Evolutionary conservation across 2,329 filamentous ascomycete genomes (phyloP), one percentile per base, ranked within the genome.

Genomic region (Sporothrix euskadiensis): DNA sequence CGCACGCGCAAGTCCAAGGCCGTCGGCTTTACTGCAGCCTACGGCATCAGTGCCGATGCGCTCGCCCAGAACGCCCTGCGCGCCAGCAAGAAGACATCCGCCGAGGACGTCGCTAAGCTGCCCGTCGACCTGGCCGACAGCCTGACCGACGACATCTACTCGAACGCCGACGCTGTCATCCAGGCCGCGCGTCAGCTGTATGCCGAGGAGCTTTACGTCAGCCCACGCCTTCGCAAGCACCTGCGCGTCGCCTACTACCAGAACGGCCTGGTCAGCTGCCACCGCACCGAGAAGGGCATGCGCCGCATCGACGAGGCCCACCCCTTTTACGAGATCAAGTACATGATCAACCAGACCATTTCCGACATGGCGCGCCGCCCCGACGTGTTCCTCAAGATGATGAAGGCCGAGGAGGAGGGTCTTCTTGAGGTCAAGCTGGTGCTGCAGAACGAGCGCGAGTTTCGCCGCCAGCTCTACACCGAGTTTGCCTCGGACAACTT

Each of bases 241-340:
- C 90, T 98, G 82, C 88, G 96, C 69, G 88, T 90, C 77, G 90
- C 90, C 68, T 97, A 93, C 81, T 98, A 98, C 79, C 88, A 90
- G 79, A 91, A 91, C 77, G 94, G 94, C 32, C 88, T 92, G 73
- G 90, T 99, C 74, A 94, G 95, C 83, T 97, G 94, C 81, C 89
- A 89, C 75, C 90, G 96, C 72, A 99, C 96, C 0, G 94, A 98
- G 74, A 99, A 98, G 82, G 96, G 96, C 39, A 84, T 98, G 71
- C 92, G 93, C 73, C 93, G 93, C 79, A 98, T 99, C 77, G 94
- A 97, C 78, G 95, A 98, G 75, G 90, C 96, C 32, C 94, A 98
- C 79, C 94, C 94, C 0, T 98, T 97, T 82, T 98, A 98, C 80
- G 96, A 98, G 81, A 93, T 99, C 84, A 98, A 99, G 82, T 99